Percentiles rank a stretch among this genome's conserved stretches.
Conservation (phyloP, 139 green algal species). For the Closterium sp. region DNA sequence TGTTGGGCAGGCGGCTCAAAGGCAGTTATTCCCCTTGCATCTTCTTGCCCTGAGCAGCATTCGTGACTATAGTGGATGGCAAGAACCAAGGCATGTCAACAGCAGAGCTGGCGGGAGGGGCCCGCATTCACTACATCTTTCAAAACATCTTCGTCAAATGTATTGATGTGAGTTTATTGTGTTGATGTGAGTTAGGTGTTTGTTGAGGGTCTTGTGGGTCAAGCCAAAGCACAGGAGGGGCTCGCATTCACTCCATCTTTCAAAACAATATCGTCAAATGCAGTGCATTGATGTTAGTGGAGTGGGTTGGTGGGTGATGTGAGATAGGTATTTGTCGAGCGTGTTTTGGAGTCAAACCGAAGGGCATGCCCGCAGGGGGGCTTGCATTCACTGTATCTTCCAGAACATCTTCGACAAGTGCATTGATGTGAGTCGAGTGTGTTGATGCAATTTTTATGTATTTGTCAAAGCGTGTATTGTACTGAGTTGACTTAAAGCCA, state of each 20-base stretch:
- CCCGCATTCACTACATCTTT: slow-evolving; percentile 87
- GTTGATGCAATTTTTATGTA: slow-evolving; percentile 73
- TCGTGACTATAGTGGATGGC: slow-evolving; percentile 72
- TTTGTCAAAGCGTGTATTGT: slow-evolving; percentile 78
- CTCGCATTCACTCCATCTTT: slow-evolving; percentile 88
- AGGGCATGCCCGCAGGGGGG: slow-evolving; percentile 78
- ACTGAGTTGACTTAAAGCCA: slow-evolving; percentile 14
- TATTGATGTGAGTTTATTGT: slow-evolving; percentile 50
- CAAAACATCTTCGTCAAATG: slow-evolving; percentile 71
- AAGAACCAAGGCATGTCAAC: slow-evolving; percentile 69
- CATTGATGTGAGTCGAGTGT: slow-evolving; percentile 52
- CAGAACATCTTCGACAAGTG: slow-evolving; percentile 70
- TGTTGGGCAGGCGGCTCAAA: slow-evolving; percentile 76
- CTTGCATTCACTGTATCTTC: slow-evolving; percentile 85
- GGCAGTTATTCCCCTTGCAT: slow-evolving; percentile 54
- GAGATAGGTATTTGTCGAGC: slow-evolving; percentile 70
- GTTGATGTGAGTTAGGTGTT: slow-evolving; percentile 63
- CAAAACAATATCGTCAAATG: slow-evolving; percentile 77
- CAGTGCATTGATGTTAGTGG: slow-evolving; percentile 65
- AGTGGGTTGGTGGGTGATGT: slow-evolving; percentile 65
- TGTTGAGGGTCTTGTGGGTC: too few relatives aligned
- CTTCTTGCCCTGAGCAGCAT: slow-evolving; percentile 25
- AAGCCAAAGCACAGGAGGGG: too few relatives aligned
- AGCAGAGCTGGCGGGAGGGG: slow-evolving; percentile 79
- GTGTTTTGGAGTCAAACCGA: too few relatives aligned